Conservation (phyloP, 805 yeast genomes). For the Cyberlindnera suaveolens region DNA sequence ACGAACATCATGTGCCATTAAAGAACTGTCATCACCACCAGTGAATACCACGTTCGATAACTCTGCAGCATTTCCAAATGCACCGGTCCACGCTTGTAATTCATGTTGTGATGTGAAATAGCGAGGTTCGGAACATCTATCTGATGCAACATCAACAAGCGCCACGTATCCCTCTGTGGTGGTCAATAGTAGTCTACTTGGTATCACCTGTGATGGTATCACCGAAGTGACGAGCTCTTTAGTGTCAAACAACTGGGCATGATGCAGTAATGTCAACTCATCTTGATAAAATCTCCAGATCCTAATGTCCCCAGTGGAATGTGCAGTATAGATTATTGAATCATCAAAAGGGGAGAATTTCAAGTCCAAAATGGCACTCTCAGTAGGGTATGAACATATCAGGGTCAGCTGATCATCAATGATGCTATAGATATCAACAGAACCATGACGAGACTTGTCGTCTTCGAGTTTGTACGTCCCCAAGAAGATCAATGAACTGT, state of each 20-base stretch:
- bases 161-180: constrained; percentile 62
- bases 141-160: constrained; percentile 27
- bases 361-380: constrained; percentile 71
- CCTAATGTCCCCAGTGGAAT: constrained; percentile 71
- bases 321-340: constrained; percentile 51
- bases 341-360: constrained; percentile 56
- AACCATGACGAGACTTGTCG: constrained; percentile 58
- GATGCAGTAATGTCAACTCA: constrained; percentile 17
- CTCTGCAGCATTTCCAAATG: constrained; percentile 53
- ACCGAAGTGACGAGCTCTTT: constrained; percentile 57
- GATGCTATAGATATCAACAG: constrained; percentile 36
- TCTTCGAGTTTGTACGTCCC: constrained; percentile 81
- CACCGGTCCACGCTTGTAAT: constrained; percentile 86
- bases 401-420: constrained; percentile 17
- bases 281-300: constrained; percentile 48
- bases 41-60: constrained; percentile 57
- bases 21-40: constrained; percentile 85
- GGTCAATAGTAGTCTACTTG: constrained; percentile 43
- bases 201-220: constrained; percentile 42
- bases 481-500: constrained; percentile 42
- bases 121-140: constrained; percentile 22
- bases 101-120: constrained; percentile 39
- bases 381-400: constrained; percentile 27
- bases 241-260: constrained; percentile 41
- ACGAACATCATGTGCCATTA: constrained; percentile 70